phyloP scores from a whole-genome alignment of 192 early-diverging fungal genomes.

The Chytriomyces sp. region DNA sequence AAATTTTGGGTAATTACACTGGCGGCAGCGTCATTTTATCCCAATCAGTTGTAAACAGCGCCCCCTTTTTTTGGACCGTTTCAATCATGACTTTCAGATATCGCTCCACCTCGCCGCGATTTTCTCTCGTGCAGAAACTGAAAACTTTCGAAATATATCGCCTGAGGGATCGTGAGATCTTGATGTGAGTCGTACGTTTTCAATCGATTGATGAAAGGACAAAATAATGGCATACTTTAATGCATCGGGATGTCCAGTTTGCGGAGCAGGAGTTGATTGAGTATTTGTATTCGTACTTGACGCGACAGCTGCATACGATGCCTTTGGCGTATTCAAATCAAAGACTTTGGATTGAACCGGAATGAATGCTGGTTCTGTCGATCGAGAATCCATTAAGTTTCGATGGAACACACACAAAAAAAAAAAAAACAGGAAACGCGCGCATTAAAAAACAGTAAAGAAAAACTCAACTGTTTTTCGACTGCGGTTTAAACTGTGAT shows the following conservation, averaged over 20 bases:
- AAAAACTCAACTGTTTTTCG: constrained; percentile 14
- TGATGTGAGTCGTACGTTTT: neutral
- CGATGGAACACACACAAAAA: neutral
- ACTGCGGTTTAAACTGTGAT: constrained; percentile 28
- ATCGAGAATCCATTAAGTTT: neutral
- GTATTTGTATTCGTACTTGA: neutral
- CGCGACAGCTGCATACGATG: neutral
- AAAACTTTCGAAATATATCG: constrained; percentile 39
- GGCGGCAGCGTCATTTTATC: constrained; percentile 67
- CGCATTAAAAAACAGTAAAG: neutral
- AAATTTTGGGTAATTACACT: constrained; percentile 46
- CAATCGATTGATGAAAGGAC: too few relatives aligned
- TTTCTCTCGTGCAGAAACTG: constrained; percentile 16
- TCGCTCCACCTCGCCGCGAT: constrained; percentile 48
- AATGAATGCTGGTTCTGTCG: constrained; percentile 10
- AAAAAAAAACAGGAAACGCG: neutral
- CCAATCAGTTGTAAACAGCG: constrained; percentile 70
- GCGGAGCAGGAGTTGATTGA: neutral
- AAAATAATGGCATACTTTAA: constrained; percentile 4
- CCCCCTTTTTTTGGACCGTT: constrained; percentile 46
- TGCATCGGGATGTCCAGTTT: constrained; percentile 10
- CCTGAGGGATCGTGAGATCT: constrained; percentile 4
- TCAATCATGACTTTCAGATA: constrained; percentile 64
- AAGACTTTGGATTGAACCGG: neutral
- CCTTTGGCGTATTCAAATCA: neutral